Percentiles rank a stretch among this genome's conserved stretches.
Evolutionary conservation across 129 eudicot species (phyloP).

Genomic region (Pittosporum tobira): DNA sequence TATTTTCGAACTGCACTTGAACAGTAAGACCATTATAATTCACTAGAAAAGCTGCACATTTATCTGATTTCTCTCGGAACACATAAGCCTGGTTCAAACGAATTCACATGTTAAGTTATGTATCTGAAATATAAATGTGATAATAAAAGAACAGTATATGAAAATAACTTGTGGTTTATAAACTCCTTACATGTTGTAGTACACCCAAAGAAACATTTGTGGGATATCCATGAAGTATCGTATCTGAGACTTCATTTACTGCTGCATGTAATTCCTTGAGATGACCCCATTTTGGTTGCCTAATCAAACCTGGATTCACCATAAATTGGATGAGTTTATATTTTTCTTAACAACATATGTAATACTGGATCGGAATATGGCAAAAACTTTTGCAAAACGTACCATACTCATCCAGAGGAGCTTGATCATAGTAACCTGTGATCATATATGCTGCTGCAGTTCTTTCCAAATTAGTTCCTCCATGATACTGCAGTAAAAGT

Average conservation of each 20-base stretch:
- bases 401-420: constrained; percentile 93
- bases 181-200: constrained; percentile 38
- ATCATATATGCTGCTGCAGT: constrained; percentile 42
- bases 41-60: constrained; percentile 70
- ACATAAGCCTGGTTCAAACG: constrained; percentile 49
- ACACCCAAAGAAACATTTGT: constrained; percentile 30
- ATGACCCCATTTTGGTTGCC: constrained; percentile 87
- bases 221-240: constrained; percentile 39
- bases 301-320: constrained; percentile 40
- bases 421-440: constrained; percentile 77
- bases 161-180: neutral
- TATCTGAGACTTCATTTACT: constrained; percentile 37
- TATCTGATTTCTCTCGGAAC: constrained; percentile 28
- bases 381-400: constrained; percentile 7
- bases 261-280: constrained; percentile 67
- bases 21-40: constrained; percentile 27
- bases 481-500: constrained; percentile 57
- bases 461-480: constrained; percentile 90
- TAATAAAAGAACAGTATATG: neutral
- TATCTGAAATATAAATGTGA: neutral
- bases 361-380: neutral
- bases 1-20: constrained; percentile 33
- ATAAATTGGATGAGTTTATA: neutral
- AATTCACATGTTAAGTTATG: neutral
- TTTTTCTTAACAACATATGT: neutral